Percentiles rank a stretch among this genome's conserved stretches.
Evolutionary conservation across 176 grass and related monocot genomes (phyloP).

Genomic region (Oryza glaberrima): DNA sequence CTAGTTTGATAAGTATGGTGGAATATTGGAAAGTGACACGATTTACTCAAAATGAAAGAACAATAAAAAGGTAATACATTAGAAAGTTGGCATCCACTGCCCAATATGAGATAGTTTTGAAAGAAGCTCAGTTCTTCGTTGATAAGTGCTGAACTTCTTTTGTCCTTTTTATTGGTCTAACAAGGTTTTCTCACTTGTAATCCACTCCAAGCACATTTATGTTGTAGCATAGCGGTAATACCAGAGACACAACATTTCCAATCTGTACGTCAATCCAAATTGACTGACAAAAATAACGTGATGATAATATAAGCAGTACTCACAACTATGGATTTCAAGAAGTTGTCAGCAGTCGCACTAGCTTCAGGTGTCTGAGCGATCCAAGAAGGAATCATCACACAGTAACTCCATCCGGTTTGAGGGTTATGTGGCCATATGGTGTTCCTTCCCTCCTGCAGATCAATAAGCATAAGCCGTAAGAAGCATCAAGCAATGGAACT

Average conservation of each 20-base stretch:
- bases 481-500: constrained; percentile 2
- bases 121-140: background rate
- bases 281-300: background rate
- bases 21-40: background rate
- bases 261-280: constrained; percentile 22
- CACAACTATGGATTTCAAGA: constrained; percentile 96
- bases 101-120: constrained; percentile 14
- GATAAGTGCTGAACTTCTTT: background rate
- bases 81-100: background rate
- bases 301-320: constrained; percentile 51
- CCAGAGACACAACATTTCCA: background rate
- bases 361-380: constrained; percentile 74
- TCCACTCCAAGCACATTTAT: constrained; percentile 26
- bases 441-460: constrained; percentile 80
- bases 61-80: background rate
- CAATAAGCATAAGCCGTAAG: constrained; percentile 5
- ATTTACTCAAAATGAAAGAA: background rate
- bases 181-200: constrained; percentile 18
- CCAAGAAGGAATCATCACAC: constrained; percentile 96
- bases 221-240: background rate
- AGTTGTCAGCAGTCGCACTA: constrained; percentile 68
- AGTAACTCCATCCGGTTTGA: constrained; percentile 97
- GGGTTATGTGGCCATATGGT: constrained; percentile 96
- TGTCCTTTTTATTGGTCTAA: background rate
- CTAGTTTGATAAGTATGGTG: background rate